Base-by-base conservation (phyloP, 192 early-diverging fungal genomes). In the Gaertneriomyces sp. region DNA sequence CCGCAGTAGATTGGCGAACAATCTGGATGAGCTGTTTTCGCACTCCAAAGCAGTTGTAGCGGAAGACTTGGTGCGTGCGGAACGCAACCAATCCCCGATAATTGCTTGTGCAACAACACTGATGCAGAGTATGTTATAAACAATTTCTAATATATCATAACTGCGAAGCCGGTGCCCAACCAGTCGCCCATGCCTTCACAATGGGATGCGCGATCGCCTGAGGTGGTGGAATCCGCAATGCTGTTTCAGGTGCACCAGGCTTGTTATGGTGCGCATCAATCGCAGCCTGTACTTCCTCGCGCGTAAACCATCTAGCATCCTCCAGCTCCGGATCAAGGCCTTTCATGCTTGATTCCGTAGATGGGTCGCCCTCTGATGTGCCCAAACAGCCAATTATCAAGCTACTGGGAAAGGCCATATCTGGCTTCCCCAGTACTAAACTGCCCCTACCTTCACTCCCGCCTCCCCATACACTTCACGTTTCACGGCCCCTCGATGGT, bases 351-450 rank as follows among this genome's bases (percentile, higher is more conserved):
- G 52, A 45, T 42, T 76, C 73, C 6, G 42, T 47, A 14, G 63
- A 66, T 33, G 25, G 25, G 25, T 33, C 25, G 33, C 51, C 58
- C 6, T 58, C 57, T 0, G 78, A 76, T 45, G 66, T 44, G 3
- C 63, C 76, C 20, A 76, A 67, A 53, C 77, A 74, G 11, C 81
- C 81, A 52, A 85, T 42, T 80, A 86, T 86, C 45, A 86, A 62
- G 17, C 74, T 67, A 25, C 73, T 68, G 85, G 85, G 64, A 85
- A 86, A 42, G 85, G 81, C 85, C 85, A 86, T n/a, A 81, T 81
- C 66, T 86, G 83, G 7, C 73, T 76, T 7, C 64, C 66, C 66
- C 82, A 79, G 64, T 83, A 85, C 33, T 64, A 42, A 0, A 85
- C 77, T 10, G 66, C 50, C 14, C 66, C 69, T 17, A 86, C 57